Conservation (phyloP, 192 early-diverging fungal species). For the Coemansia sp. region DNA sequence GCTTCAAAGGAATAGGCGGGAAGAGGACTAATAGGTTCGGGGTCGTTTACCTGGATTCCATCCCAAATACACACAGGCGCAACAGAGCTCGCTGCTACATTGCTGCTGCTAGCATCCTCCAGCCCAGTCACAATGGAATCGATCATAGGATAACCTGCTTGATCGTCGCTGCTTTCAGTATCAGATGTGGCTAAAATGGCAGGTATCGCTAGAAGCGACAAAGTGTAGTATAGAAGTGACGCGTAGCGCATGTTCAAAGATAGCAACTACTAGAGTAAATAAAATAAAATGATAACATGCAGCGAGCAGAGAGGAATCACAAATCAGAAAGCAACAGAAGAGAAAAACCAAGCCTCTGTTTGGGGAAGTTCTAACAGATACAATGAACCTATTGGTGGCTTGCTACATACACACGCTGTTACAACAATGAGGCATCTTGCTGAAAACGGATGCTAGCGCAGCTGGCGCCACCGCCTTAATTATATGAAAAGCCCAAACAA, state of each 20-base stretch:
- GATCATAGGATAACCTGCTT: background rate
- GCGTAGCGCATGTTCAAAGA: background rate
- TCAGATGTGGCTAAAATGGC: background rate
- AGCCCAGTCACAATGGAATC: background rate
- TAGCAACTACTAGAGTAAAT: background rate
- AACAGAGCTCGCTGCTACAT: background rate
- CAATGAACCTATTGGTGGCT: background rate
- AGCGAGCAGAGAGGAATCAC: background rate
- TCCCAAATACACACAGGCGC: constrained; percentile 20
- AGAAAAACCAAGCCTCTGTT: background rate
- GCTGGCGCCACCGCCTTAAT: too few species aligned
- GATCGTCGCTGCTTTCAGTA: background rate
- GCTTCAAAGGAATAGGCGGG: constrained; percentile 16
- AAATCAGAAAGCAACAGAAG: background rate
- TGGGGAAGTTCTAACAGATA: background rate
- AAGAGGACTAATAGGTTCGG: constrained; percentile 10
- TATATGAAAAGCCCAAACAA: too few species aligned
- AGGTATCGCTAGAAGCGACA: background rate
- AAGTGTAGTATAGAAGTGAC: background rate
- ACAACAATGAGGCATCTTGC: background rate
- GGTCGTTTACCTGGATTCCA: constrained; percentile 19
- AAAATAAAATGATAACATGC: background rate
- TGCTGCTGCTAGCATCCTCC: background rate
- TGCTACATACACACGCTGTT: background rate
- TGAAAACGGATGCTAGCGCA: background rate